Evolutionary conservation across 768 basidiomycete genomes (phyloP).

Genomic region (Gloeostereum incarnatum): DNA sequence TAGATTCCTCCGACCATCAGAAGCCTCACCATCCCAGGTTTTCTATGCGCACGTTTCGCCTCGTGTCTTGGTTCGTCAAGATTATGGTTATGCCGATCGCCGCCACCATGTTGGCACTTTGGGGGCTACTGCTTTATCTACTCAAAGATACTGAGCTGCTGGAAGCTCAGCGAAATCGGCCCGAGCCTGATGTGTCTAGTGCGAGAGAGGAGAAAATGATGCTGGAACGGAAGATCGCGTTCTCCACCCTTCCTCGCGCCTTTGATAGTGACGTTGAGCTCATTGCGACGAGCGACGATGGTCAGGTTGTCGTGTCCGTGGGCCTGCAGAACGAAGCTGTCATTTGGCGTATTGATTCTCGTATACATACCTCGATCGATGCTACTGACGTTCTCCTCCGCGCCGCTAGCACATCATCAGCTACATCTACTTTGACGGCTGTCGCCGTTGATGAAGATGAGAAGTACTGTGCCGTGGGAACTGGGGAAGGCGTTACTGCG

Average conservation of each 20-base stretch:
- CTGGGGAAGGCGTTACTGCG: constrained; percentile 52
- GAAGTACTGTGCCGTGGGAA: constrained; percentile 61
- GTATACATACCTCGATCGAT: constrained; percentile 41
- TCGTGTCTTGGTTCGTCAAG: constrained; percentile 67
- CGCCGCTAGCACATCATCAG: constrained; percentile 35
- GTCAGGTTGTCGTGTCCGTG: constrained; percentile 57
- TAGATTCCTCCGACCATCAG: constrained; percentile 12
- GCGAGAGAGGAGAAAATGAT: constrained; percentile 18
- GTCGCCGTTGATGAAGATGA: constrained; percentile 58
- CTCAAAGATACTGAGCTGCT: constrained; percentile 88
- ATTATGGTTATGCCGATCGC: constrained; percentile 83
- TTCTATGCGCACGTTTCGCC: constrained; percentile 39
- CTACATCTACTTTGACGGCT: constrained; percentile 44
- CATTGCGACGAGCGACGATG: constrained; percentile 60
- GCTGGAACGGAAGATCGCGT: constrained; percentile 38
- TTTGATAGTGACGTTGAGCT: constrained; percentile 80
- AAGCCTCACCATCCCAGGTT: constrained; percentile 28
- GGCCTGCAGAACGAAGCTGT: constrained; percentile 72
- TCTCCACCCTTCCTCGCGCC: constrained; percentile 70
- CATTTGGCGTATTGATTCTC: constrained; percentile 45
- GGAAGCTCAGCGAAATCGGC: constrained; percentile 70
- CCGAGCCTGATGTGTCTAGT: constrained; percentile 29
- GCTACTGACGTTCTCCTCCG: constrained; percentile 42
- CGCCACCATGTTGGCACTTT: constrained; percentile 64
- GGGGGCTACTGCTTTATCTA: constrained; percentile 72